Base-by-base conservation (phyloP, 2,329 filamentous ascomycete species). In the Fusarium drepaniforme region DNA sequence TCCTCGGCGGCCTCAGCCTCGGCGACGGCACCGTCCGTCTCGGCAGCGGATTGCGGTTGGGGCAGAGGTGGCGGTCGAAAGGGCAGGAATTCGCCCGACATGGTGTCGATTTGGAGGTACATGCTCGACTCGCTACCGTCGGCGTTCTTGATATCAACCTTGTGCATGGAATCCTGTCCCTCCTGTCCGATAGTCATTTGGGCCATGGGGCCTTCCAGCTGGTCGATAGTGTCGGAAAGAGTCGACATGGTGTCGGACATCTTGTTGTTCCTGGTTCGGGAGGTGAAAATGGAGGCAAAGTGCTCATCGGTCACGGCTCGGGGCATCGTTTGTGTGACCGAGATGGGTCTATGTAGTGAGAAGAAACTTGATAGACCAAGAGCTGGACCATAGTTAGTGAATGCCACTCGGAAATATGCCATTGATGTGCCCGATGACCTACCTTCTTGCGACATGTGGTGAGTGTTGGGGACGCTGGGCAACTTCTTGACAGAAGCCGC, bases 261-360 rank as follows among this genome's bases (percentile, higher is more conserved):
- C 86, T 86, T 85, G 80, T 85, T 85, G 71, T 83, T 79, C 76
- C 87, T 87, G 25, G 84, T 83, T 64, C 87, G 88, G 67, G 86
- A 82, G 53, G 92, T 88, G 83, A 98, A 98, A 80, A 99, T 96
- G 80, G 93, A 89, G 72, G 94, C 92, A 83, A 98, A 98, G 60
- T 92, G 89, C 81, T 94, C 93, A 72, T 93, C 88, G 63, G 90
- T 91, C 56, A 95, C 89, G 23, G 89, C 87, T 78, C 90, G 91
- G 66, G 93, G 97, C 80, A 98, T 92, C 76, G 93, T 92, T 78
- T 93, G 92, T 60, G 93, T 95, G 75, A 98, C 91, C 66, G 95
- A 97, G 80, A 99, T 96, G 56, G 97, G 97, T 72, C 97, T 92
- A 85, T 99, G 95, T 76, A 97, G 93, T 73, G 96, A 97, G 87